Base-by-base conservation (phyloP, 805 yeast genomes). In the Ogataea neopini region DNA sequence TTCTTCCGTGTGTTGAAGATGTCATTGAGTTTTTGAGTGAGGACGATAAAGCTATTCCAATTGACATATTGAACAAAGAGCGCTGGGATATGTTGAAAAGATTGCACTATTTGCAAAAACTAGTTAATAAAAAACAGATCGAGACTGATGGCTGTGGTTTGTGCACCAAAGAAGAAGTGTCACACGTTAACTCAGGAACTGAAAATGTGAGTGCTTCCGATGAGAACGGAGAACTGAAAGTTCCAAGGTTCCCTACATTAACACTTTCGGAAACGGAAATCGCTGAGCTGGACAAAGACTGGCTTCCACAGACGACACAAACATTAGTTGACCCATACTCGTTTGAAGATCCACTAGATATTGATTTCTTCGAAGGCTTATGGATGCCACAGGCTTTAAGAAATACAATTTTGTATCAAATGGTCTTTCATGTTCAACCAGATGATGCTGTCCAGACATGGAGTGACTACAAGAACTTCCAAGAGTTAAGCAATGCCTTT, bases 371-470 rank as follows among this genome's bases (percentile, higher is more conserved):
- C 59, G 91, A 87, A 57, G 97, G 89, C 57, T 64, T 84, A 6
- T 92, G 97, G 97, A 79, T 75, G 62, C 84, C 84, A 4, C 81
- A 80, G 58, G 97, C 99, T 0, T 71, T 85, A 44, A 76, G 91
- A 58, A 94, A 94, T 61, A 89, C 98, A 0, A 74, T 79, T 49
- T 70, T 95, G 1, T 94, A 79, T 70, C 75, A 97, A 51, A 73
- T 85, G 64, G 87, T 94, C 1, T 94, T 94, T 76, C 91, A 91
- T 54, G 82, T 88, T 52, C 99, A 95, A 62, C 99, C 99, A 0
- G 99, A 94, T 66, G 89, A 92, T 63, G 74, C 80, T 6, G 98
- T 92, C n/a, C 75, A 75, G 19, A 78, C 90, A 0, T 94, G 99
- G 99, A 78, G 78, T 47, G 96, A 89, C 47, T 94, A 89, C 65